These are phyloP conservation scores for Globisporangium cylindrosporum DNA, from an alignment of 352 stramenopile species.

Conservation along the genomic window DNA sequence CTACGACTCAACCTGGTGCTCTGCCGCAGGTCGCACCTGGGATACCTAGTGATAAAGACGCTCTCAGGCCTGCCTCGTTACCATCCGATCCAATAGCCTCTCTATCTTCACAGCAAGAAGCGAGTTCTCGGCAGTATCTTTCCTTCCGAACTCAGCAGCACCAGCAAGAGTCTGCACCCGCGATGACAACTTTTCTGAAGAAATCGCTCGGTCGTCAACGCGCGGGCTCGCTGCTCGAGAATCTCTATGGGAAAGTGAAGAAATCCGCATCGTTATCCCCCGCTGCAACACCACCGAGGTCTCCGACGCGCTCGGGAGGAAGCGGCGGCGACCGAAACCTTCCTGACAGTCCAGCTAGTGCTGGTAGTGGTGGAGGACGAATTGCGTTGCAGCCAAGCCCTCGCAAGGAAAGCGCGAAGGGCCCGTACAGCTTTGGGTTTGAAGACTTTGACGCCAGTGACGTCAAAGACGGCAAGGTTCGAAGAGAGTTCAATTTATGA, in stretches of 20 bases:
- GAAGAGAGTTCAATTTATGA: not conserved
- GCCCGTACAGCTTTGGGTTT: conserved; percentile 21
- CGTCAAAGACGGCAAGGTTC: not conserved
- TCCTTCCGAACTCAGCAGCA: conserved; percentile 8
- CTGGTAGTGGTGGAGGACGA: not conserved
- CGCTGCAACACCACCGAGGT: conserved; percentile 1
- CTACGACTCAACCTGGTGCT: not conserved
- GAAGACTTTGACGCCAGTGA: conserved; percentile 24
- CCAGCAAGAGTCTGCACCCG: not conserved
- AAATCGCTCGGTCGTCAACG: conserved; percentile 10
- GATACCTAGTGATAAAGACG: not conserved
- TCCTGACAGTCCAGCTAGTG: not conserved
- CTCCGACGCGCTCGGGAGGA: not conserved
- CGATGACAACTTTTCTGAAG: not conserved
- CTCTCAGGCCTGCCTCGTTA: conserved; percentile 6
- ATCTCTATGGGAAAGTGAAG: conserved; percentile 16
- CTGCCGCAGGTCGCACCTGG: not conserved
- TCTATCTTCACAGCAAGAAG: conserved; percentile 2
- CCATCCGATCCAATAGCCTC: not conserved
- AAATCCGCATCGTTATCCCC: conserved; percentile 2
- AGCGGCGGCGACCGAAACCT: not conserved
- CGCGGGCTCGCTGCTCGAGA: conserved; percentile 11
- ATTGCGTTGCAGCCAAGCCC: conserved; percentile 23
- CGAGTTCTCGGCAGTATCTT: not conserved
- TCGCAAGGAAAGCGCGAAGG: conserved; percentile 4